Percentiles rank a stretch among this genome's conserved stretches.
Conservation (phyloP, 768 basidiomycete species). For the Psilocybe subaeruginosa region DNA sequence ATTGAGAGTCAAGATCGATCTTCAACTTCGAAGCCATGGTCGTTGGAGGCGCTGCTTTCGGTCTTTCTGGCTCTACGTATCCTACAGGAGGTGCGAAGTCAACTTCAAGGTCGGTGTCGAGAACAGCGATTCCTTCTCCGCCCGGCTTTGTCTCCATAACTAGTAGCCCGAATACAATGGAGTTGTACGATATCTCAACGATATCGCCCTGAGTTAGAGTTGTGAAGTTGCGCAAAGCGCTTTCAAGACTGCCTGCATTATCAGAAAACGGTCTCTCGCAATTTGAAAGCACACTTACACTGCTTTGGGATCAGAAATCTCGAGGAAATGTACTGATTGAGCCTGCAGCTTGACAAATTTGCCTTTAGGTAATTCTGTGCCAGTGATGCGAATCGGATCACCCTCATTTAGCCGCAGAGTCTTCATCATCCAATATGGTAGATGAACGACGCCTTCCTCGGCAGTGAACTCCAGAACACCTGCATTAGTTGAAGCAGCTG, state of each 20-base stretch:
- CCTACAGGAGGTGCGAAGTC: conserved; percentile 94
- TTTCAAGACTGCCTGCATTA: conserved; percentile 71
- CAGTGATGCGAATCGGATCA: conserved; percentile 92
- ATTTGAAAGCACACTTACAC: conserved; percentile 65
- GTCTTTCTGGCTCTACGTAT: conserved; percentile 92
- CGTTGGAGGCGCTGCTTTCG: conserved; percentile 75
- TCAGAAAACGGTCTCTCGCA: not conserved
- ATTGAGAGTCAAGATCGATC: conserved; percentile 87
- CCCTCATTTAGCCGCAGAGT: conserved; percentile 92
- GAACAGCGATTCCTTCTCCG: conserved; percentile 83
- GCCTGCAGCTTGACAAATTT: conserved; percentile 97
- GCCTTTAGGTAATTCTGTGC: conserved; percentile 87
- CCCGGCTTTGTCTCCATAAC: conserved; percentile 93
- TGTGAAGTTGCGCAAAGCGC: conserved; percentile 92
- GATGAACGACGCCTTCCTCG: conserved; percentile 91
- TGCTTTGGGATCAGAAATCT: conserved; percentile 96
- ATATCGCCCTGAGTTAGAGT: conserved; percentile 94
- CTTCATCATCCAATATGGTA: conserved; percentile 99
- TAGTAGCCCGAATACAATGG: conserved; percentile 91
- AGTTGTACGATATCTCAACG: conserved; percentile 97
- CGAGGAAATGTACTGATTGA: conserved; percentile 92
- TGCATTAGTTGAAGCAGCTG: conserved; percentile 86
- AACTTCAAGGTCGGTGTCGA: conserved; percentile 98
- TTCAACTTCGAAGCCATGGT: conserved; percentile 98
- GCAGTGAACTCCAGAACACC: conserved; percentile 99